These are phyloP conservation scores for Setaria viridis DNA, from an alignment of 202 grass and related monocot genomes.

Conservation along the genomic window DNA sequence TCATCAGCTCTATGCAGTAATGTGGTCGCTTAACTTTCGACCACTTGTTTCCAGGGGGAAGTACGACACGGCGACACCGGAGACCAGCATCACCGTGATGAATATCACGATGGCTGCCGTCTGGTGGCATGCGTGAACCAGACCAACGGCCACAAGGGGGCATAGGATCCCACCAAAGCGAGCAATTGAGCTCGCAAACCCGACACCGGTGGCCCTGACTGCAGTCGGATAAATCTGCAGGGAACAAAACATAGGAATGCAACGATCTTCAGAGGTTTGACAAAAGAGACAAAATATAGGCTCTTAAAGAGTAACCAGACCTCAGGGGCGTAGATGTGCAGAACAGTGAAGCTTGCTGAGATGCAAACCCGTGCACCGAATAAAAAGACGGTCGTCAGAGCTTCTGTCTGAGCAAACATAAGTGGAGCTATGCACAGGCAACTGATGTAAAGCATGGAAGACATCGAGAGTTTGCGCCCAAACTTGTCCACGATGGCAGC, in stretches of 20 bases:
- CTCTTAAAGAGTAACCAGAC: slow-evolving; percentile 35
- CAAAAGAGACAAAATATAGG: not conserved
- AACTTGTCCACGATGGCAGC: slow-evolving; percentile 86
- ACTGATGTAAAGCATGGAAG: slow-evolving; percentile 65
- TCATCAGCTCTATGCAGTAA: slow-evolving; percentile 38
- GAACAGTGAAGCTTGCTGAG: slow-evolving; percentile 71
- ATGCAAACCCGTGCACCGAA: slow-evolving; percentile 82
- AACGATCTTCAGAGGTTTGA: not conserved
- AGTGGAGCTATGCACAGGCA: slow-evolving; percentile 84
- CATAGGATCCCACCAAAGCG: slow-evolving; percentile 87
- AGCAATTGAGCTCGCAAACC: slow-evolving; percentile 73
- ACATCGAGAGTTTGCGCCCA: slow-evolving; percentile 86
- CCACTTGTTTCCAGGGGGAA: slow-evolving; percentile 88
- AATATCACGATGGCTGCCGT: slow-evolving; percentile 70
- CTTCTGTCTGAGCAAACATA: slow-evolving; percentile 65
- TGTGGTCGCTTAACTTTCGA: slow-evolving; percentile 75
- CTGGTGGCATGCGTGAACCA: slow-evolving; percentile 86
- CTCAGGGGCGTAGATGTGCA: slow-evolving; percentile 94
- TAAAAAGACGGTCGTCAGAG: slow-evolving; percentile 62
- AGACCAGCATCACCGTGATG: slow-evolving; percentile 70
- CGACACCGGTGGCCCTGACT: slow-evolving; percentile 77
- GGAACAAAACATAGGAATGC: not conserved
- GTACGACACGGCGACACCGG: slow-evolving; percentile 59
- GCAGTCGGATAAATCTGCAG: slow-evolving; percentile 90
- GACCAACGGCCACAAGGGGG: slow-evolving; percentile 76